phyloP scores from a whole-genome alignment of 2,329 filamentous ascomycete species.

The Beauveria varroae region DNA sequence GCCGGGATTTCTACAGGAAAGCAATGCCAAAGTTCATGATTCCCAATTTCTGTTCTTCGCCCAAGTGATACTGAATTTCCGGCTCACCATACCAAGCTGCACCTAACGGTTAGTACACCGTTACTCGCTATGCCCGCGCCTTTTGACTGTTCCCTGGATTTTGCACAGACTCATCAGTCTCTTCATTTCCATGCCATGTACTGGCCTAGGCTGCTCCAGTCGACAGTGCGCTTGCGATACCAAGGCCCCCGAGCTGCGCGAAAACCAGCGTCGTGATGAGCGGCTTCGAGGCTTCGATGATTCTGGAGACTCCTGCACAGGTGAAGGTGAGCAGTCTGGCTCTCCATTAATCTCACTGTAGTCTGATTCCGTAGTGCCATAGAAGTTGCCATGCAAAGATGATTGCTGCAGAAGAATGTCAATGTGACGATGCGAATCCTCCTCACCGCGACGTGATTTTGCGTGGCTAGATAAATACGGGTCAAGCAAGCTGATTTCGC shows the following conservation, averaged over 20 bases:
- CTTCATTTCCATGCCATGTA: slow-evolving; percentile 23
- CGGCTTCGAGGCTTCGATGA: neutral
- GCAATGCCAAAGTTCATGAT: neutral
- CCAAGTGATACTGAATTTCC: neutral
- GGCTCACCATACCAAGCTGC: neutral
- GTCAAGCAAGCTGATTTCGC: slow-evolving; percentile 2
- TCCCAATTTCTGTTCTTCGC: neutral
- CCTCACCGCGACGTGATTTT: neutral
- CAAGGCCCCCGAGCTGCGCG: slow-evolving; percentile 17
- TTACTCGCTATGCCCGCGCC: slow-evolving; percentile 17
- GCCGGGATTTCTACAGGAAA: slow-evolving; percentile 5
- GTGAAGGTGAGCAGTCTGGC: neutral
- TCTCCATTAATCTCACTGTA: neutral
- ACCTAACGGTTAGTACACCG: too few relatives aligned
- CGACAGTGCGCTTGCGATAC: slow-evolving; percentile 22
- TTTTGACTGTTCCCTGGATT: slow-evolving; percentile 15
- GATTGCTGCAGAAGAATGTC: neutral
- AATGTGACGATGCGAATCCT: neutral
- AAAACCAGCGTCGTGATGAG: slow-evolving; percentile 14
- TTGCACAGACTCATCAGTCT: slow-evolving; percentile 23
- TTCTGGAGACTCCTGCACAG: neutral
- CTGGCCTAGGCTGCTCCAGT: slow-evolving; percentile 24
- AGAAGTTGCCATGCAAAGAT: neutral
- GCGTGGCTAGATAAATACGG: neutral
- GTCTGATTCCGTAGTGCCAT: neutral